Base-by-base conservation (phyloP, 2,329 filamentous ascomycete species). In the Fusarium sp. region DNA sequence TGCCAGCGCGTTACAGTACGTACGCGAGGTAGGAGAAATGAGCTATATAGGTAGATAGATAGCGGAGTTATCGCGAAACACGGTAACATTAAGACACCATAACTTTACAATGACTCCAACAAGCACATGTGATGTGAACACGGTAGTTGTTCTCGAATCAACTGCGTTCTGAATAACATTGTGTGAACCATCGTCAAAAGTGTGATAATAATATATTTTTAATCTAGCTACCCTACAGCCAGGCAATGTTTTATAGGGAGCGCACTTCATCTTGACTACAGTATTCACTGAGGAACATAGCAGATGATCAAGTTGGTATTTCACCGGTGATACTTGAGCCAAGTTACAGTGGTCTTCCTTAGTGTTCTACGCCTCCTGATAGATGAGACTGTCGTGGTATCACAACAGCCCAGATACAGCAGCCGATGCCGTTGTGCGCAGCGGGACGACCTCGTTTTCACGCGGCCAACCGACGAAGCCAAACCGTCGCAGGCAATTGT, bases 371-470 rank as follows among this genome's bases (percentile, higher is more conserved):
- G 20, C 56, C 44, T 57, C 52, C 45, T 44, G 33, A 50, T 68
- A 49, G 54, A 56, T 53, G 47, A 39, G 52, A 55, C 53, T 50
- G 47, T 22, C 14, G 41, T 36, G 38, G 65, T 47, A 55, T 38
- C 63, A 72, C 74, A 58, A 36, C 63, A 68, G 63, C 22, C 45
- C 35, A 75, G 75, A 77, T 77, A 73, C 68, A 69, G 75, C 71
- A 77, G 59, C 65, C 63, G 65, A 66, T 65, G 59, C 62, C 38
- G 71, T 55, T 39, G 74, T 76, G 74, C 55, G 67, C 72, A 60
- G 69, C 65, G 46, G 56, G 45, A 68, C 66, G 45, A 65, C 75
- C 74, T 76, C 72, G 70, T 74, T 76, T 74, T 73, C 68, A 71
- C 61, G 57, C 65, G 49, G 52, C 50, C 65, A 67, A 62, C 65